These are phyloP conservation scores for Schizosaccharomyces octosporus DNA, from an alignment of 805 yeast genomes.

Conservation along the genomic window DNA sequence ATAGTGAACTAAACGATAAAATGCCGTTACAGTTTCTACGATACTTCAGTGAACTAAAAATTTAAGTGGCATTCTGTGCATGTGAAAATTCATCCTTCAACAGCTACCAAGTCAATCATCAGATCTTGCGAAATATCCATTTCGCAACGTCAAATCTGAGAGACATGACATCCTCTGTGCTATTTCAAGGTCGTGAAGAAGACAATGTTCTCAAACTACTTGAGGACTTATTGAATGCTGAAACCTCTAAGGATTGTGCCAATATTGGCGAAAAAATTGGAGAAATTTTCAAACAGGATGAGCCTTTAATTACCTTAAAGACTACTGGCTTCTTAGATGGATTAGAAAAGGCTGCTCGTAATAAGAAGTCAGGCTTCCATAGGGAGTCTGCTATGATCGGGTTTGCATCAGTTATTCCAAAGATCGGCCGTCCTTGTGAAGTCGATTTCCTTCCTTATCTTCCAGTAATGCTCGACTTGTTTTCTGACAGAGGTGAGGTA, in stretches of 20 bases:
- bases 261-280: not conserved
- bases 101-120: no score
- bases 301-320: not conserved
- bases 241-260: not conserved
- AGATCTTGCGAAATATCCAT: no score
- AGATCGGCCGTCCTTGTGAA: slow-evolving; percentile 21
- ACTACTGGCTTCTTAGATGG: not conserved
- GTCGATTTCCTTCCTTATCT: slow-evolving; percentile 44
- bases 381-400: slow-evolving; percentile 3
- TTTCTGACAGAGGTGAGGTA: slow-evolving; percentile 68
- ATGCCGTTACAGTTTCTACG: no score
- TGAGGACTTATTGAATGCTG: not conserved
- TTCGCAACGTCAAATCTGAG: not conserved
- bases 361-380: not conserved
- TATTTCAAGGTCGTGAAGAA: not conserved
- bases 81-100: no score
- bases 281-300: not conserved
- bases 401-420: not conserved
- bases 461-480: slow-evolving; percentile 38
- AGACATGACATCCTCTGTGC: not conserved
- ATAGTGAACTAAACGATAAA: no score
- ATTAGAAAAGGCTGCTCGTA: not conserved
- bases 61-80: no score
- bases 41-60: no score
- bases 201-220: not conserved